phyloP scores from a whole-genome alignment of 345 rosid species.

The Combretum micranthum region DNA sequence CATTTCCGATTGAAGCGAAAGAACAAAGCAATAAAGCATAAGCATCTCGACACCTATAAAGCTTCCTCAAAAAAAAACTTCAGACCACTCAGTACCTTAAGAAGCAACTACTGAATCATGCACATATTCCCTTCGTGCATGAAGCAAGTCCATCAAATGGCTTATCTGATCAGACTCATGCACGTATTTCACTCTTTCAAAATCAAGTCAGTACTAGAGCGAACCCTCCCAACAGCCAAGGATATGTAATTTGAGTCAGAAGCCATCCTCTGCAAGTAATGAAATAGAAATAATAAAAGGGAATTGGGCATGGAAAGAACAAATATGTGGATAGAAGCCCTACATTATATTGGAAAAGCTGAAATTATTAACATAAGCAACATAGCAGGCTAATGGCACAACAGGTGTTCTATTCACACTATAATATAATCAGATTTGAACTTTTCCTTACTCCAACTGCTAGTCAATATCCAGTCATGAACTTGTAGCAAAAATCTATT shows the following conservation, averaged over 20 bases:
- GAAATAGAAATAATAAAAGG: not conserved
- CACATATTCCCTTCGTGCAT: slow-evolving; percentile 86
- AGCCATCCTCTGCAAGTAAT: slow-evolving; percentile 75
- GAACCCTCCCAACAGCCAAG: slow-evolving; percentile 95
- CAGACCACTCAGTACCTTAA: too few relatives aligned
- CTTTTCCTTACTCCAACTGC: too few relatives aligned
- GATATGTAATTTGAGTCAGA: slow-evolving; percentile 71
- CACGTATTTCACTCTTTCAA: slow-evolving; percentile 88
- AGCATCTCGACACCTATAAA: too few relatives aligned
- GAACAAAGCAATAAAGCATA: not conserved
- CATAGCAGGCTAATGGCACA: too few relatives aligned
- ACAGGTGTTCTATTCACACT: too few relatives aligned
- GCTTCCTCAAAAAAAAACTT: too few relatives aligned
- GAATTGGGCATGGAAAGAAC: not conserved
- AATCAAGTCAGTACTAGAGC: slow-evolving; percentile 97
- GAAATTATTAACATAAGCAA: too few relatives aligned
- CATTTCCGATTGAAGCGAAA: not conserved
- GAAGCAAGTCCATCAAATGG: slow-evolving; percentile 97
- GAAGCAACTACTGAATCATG: not conserved
- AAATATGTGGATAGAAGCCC: too few relatives aligned
- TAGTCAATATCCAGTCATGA: too few relatives aligned
- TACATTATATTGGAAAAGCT: too few relatives aligned
- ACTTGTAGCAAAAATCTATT: too few relatives aligned
- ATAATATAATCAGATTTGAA: too few relatives aligned
- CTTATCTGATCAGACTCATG: slow-evolving; percentile 95